These are phyloP conservation scores for Pseudogymnoascus sp. DNA, from an alignment of 2,329 filamentous ascomycete genomes.

Conservation along the genomic window DNA sequence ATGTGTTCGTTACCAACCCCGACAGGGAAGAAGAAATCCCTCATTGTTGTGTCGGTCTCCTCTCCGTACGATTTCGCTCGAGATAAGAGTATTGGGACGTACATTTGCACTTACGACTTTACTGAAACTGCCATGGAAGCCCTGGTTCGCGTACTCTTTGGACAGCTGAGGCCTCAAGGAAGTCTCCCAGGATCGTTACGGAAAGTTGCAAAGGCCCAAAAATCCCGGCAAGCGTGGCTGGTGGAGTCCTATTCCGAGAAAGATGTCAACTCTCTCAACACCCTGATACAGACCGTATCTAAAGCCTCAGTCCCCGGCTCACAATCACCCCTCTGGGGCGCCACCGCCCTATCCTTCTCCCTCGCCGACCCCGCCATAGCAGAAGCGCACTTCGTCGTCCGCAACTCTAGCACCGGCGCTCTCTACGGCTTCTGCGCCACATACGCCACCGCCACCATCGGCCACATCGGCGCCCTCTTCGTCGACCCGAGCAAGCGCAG, in stretches of 20 bases:
- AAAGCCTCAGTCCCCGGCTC: conserved; percentile 58
- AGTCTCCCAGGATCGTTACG: conserved; percentile 65
- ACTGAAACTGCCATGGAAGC: conserved; percentile 85
- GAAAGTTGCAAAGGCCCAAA: conserved; percentile 77
- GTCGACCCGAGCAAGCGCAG: conserved; percentile 82
- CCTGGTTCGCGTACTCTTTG: conserved; percentile 74
- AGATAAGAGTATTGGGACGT: conserved; percentile 82
- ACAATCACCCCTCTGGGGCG: conserved; percentile 52
- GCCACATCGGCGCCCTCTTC: conserved; percentile 73
- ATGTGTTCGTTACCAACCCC: conserved; percentile 79
- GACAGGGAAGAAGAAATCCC: conserved; percentile 72
- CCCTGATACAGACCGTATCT: conserved; percentile 62
- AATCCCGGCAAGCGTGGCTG: conserved; percentile 90
- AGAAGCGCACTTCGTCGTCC: conserved; percentile 82
- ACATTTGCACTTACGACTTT: conserved; percentile 93
- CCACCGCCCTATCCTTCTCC: conserved; percentile 67
- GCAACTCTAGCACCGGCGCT: conserved; percentile 85
- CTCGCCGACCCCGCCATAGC: conserved; percentile 61
- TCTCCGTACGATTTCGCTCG: conserved; percentile 95
- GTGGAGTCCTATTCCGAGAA: conserved; percentile 81
- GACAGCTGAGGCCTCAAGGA: conserved; percentile 54
- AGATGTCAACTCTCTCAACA: conserved; percentile 64
- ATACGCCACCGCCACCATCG: conserved; percentile 57
- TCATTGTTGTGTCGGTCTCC: conserved; percentile 86
- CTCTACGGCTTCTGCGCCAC: conserved; percentile 89